A percentile compares a stretch with the other conserved stretches of the same genome.
Conservation (phyloP, 176 grass and related monocot genomes). For the Lolium rigidum region DNA sequence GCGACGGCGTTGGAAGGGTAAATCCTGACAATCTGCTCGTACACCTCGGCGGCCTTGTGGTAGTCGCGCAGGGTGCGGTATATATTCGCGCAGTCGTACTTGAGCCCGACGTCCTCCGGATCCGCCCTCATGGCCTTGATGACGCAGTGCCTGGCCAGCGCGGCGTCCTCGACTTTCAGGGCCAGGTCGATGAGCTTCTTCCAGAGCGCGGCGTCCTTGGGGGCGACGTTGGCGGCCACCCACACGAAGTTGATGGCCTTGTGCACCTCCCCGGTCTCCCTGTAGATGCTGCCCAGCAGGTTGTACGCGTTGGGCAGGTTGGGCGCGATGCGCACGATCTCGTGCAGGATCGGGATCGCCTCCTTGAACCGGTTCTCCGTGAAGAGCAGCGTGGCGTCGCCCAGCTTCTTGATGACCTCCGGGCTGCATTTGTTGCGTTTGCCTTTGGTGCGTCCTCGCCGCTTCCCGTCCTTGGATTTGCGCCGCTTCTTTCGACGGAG, state of each 20-base stretch:
- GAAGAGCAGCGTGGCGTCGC: constrained; percentile 77
- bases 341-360: constrained; percentile 83
- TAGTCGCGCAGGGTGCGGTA: constrained; percentile 63
- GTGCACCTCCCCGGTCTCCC: constrained; percentile 67
- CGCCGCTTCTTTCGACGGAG: constrained; percentile 52
- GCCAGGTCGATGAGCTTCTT: constrained; percentile 80
- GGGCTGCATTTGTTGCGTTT: constrained; percentile 66
- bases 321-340: constrained; percentile 78
- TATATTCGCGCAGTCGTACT: constrained; percentile 73
- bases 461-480: constrained; percentile 56
- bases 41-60: constrained; percentile 79
- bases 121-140: constrained; percentile 88
- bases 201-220: constrained; percentile 86
- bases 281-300: constrained; percentile 81
- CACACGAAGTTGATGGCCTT: constrained; percentile 86
- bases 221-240: constrained; percentile 85
- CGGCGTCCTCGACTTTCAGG: constrained; percentile 62
- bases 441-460: constrained; percentile 74
- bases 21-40: constrained; percentile 74
- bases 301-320: constrained; percentile 84
- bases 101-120: constrained; percentile 78
- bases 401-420: constrained; percentile 76
- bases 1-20: constrained; percentile 58
- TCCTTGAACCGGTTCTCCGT: constrained; percentile 71
- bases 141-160: constrained; percentile 75